Evolutionary conservation across 2,329 filamentous ascomycete genomes (phyloP).

Genomic region (Drechslerella coelobrocha): DNA sequence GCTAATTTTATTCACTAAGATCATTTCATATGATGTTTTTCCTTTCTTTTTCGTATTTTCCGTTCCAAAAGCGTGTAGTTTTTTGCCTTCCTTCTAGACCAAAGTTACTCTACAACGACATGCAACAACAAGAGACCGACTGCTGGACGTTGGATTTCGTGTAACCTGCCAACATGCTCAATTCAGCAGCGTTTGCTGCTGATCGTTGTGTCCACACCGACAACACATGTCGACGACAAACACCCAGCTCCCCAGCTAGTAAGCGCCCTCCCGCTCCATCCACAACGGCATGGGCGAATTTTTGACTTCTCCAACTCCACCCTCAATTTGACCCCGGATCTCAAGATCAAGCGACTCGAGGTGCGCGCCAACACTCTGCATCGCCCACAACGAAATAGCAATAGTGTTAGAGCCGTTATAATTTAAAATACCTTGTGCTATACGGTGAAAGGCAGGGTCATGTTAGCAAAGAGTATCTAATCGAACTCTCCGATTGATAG

Average conservation of each 20-base stretch:
- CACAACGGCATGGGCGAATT: slow-evolving; percentile 40
- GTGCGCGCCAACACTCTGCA: slow-evolving; percentile 66
- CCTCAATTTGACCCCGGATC: slow-evolving; percentile 63
- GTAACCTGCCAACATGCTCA: slow-evolving; percentile 7
- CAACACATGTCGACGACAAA: neutral
- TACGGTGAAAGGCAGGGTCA: neutral
- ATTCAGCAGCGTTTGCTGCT: neutral
- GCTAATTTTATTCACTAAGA: slow-evolving; percentile 7
- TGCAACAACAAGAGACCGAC: neutral
- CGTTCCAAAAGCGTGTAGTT: too few relatives aligned
- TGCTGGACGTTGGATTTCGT: slow-evolving; percentile 17
- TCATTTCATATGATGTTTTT: neutral
- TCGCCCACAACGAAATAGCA: slow-evolving; percentile 72
- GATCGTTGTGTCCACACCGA: slow-evolving; percentile 2
- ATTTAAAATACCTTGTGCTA: slow-evolving; percentile 64
- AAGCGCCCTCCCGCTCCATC: slow-evolving; percentile 28
- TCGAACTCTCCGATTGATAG: too few relatives aligned
- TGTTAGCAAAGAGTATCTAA: too few relatives aligned
- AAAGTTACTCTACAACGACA: neutral
- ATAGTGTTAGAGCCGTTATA: slow-evolving; percentile 74
- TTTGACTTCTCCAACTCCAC: slow-evolving; percentile 62
- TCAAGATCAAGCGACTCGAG: slow-evolving; percentile 65
- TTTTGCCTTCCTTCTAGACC: too few relatives aligned
- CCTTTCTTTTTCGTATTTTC: too few relatives aligned
- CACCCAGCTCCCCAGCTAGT: neutral